These are phyloP conservation scores for Podospora didyma DNA, from an alignment of 495 filamentous ascomycete genomes.

Conservation along the genomic window DNA sequence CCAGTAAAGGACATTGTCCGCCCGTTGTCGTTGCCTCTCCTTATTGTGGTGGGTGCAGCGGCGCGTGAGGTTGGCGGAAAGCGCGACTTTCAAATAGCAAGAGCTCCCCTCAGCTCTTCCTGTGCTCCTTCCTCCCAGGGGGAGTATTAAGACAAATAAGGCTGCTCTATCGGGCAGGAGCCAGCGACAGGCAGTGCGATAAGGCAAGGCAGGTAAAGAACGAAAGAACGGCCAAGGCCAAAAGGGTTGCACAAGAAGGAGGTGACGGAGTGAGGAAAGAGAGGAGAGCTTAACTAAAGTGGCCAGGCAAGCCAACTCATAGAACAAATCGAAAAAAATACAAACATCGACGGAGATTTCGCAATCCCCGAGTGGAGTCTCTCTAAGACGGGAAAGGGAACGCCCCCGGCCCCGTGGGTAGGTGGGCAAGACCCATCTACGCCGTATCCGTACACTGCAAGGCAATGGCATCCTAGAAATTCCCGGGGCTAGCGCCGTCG, in stretches of 20 bases:
- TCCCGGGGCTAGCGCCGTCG: too few species aligned
- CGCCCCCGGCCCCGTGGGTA: neutral
- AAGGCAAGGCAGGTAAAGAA: neutral
- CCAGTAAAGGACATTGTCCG: constrained; percentile 40
- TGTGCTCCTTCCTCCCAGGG: neutral
- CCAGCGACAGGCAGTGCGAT: neutral
- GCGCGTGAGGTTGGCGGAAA: too few species aligned
- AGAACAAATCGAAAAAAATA: neutral
- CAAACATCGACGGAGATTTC: neutral
- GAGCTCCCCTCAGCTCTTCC: too few species aligned
- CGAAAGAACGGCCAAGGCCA: neutral
- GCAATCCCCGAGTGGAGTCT: constrained; percentile 1
- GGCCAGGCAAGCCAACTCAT: neutral
- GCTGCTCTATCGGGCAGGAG: neutral
- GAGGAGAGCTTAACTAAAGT: neutral
- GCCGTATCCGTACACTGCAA: neutral
- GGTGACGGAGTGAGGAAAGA: neutral
- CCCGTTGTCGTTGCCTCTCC: neutral
- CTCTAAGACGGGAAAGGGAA: neutral
- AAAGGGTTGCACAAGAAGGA: neutral
- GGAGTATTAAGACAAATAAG: neutral
- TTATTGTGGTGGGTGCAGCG: neutral
- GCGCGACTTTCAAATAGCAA: too few species aligned
- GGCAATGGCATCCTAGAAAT: too few species aligned
- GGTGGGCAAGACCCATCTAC: neutral